Conservation (phyloP, 305 asterid genomes). For the Fraxinus latifolia region DNA sequence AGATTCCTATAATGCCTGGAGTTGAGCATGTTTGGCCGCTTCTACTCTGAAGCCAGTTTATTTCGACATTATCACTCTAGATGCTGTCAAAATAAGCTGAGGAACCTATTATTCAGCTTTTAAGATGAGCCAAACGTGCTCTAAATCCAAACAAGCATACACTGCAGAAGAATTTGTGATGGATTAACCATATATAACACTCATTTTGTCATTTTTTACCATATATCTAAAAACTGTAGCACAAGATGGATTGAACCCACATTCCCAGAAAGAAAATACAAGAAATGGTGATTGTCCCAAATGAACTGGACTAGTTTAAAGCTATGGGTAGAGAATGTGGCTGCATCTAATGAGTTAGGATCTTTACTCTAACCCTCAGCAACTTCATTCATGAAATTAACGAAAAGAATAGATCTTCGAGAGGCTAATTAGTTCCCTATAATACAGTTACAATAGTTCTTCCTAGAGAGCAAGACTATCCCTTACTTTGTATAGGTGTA, state of each 20-base stretch:
- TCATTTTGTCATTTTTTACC: neutral
- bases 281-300: neutral
- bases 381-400: slow-evolving; percentile 14
- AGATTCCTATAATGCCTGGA: neutral
- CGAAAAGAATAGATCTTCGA: slow-evolving; percentile 31
- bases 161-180: neutral
- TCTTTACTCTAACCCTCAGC: slow-evolving; percentile 21
- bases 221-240: slow-evolving; percentile 3
- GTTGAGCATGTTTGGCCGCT: neutral
- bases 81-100: neutral
- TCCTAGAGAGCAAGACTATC: slow-evolving; percentile 31
- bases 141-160: neutral
- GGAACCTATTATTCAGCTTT: neutral
- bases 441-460: slow-evolving; percentile 29
- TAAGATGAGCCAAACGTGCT: neutral
- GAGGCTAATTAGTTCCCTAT: slow-evolving; percentile 20
- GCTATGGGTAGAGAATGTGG: slow-evolving; percentile 14
- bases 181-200: neutral
- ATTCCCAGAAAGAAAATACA: slow-evolving; percentile 21
- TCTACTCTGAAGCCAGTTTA: neutral
- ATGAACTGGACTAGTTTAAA: slow-evolving; percentile 13
- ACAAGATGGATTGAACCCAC: slow-evolving; percentile 15
- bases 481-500: slow-evolving; percentile 31
- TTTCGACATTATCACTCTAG: neutral
- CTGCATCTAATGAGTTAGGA: slow-evolving; percentile 17